Base-by-base conservation (phyloP, 2,329 filamentous ascomycete genomes). In the Tolypocladium sp. region DNA sequence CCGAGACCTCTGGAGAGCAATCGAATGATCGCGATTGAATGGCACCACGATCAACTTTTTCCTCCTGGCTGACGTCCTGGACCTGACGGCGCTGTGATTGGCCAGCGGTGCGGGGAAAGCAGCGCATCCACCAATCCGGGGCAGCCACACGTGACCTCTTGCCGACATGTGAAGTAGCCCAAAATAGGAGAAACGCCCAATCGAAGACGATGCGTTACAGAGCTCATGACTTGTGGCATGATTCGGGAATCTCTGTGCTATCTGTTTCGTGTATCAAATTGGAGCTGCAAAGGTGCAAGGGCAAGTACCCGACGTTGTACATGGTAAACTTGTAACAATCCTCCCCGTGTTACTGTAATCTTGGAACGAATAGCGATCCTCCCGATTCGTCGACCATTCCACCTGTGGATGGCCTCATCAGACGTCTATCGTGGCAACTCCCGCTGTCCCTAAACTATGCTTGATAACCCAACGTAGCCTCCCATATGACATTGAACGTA, bases 51-150 rank as follows among this genome's bases (percentile, higher is more conserved):
- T 51, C 55, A 63, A 59, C 57, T 64, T 66, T 66, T 62, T 51
- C 54, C 58, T 57, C 35, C 49, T 17, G 57, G 59, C 42, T 57
- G 53, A 57, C 58, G 15, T 57, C 25, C 35, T 4, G 9, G 30
- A 27, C 25, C 30, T 38, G 38, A 8, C 25, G 2, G 27, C 15
- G 42, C 42, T 40, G 44, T 70, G 67, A 74, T 74, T 74, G 71
- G 71, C 38, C 57, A 7, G 15, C 37, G 30, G 56, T 68, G 70
- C 67, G 71, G 71, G 71, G 68, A 63, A 67, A 61, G 57, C 58
- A 55, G 42, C 60, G 35, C 33, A 20, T 20, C 13, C 33, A 30
- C 41, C 51, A 59, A 56, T 56, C 58, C 57, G 66, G 59, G 62
- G 60, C 53, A 40, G 53, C 42, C 33, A 51, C 41, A 58, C 61